Conservation (phyloP, 495 filamentous ascomycete genomes). For the Cryomyces minteri region DNA sequence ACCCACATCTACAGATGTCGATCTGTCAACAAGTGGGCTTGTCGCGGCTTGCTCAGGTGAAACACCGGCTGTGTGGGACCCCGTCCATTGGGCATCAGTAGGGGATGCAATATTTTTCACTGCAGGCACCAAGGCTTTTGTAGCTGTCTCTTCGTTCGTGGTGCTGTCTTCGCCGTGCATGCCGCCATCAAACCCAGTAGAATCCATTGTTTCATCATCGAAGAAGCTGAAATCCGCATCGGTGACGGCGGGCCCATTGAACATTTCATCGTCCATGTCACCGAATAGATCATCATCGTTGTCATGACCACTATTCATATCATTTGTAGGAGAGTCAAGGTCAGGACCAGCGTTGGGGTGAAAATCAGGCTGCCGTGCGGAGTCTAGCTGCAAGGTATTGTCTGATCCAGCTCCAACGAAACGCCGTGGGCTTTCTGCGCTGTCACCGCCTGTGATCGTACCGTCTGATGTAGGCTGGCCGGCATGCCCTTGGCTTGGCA, state of each 20-base stretch:
- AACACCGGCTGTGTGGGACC: neutral
- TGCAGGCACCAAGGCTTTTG: neutral
- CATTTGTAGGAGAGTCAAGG: neutral
- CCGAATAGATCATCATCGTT: slow-evolving; percentile 51
- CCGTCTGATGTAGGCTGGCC: neutral
- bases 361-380: neutral
- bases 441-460: neutral
- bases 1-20: slow-evolving; percentile 4
- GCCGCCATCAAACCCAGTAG: neutral
- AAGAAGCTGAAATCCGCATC: slow-evolving; percentile 90
- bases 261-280: slow-evolving; percentile 26
- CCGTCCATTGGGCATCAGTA: neutral
- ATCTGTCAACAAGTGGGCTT: neutral
- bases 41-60: neutral
- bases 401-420: neutral
- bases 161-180: neutral
- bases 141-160: slow-evolving; percentile 3
- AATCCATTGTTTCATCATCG: slow-evolving; percentile 37
- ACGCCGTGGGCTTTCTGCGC: neutral
- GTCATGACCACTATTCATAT: neutral
- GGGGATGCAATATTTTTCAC: neutral
- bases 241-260: slow-evolving; percentile 46
- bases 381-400: neutral
- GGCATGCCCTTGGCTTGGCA: neutral
- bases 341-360: neutral